Evolutionary conservation across 2,329 filamentous ascomycete genomes (phyloP), one percentile per base, ranked within the genome.

Genomic region (Purpureocillium lavendulum): DNA sequence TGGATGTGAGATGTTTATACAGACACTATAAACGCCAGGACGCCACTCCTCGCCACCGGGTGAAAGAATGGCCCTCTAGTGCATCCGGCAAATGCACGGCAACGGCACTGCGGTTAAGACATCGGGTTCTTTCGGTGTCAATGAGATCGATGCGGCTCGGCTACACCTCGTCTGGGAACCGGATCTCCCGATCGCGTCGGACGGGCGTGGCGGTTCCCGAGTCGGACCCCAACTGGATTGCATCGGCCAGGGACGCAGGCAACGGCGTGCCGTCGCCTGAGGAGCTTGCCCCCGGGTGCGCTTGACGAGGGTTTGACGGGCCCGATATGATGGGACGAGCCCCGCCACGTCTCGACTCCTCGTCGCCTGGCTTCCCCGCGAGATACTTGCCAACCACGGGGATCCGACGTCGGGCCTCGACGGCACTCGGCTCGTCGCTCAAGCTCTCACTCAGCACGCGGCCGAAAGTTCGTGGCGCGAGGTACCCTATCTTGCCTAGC

Each of bases 401-500:
- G 1, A 53, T 46, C 3, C 21, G 50, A 14, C 41, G 35, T 15
- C 51, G 44, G 0, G 42, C 42, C 12, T 40, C 41, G 1, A 40
- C 41, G 0, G 30, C 30, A 3, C 36, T 40, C 2, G 37, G 39
- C 13, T 46, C 49, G 24, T 49, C 45, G 24, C 40, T 47, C 10
- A 54, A 7, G 15, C 40, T 51, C 15, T 55, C 47, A 4, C 46
- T 55, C 4, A 52, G 40, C 1, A 53, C 52, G 4, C 52, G 51
- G 13, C 51, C 49, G 62, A 86, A 57, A 0, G 79, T 84, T 16
- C 77, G 65, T 0, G 82, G 82, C 1, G 84, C 65, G 41, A 80
- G 75, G 48, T 69, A 65, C 3, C 71, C 70, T 0, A 87, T 59
- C 54, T 85, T 87, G 0, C 77, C 81, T 3, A 92, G 58, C 0